Evolutionary conservation across 352 stramenopile species (phyloP).

Genomic region (Phytophthora kernoviae): DNA sequence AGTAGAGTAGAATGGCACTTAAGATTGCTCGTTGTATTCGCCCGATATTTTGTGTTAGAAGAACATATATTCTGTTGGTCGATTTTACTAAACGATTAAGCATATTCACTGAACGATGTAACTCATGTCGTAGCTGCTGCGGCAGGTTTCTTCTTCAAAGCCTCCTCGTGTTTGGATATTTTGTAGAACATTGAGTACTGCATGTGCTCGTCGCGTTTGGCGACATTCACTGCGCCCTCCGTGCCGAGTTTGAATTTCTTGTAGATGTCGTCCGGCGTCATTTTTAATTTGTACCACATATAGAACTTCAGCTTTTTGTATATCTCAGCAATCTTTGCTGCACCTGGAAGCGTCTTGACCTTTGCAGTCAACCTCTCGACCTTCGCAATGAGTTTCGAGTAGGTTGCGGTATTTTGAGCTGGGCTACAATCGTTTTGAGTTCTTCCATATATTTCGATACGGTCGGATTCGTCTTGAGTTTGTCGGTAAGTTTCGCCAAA

Average conservation of each 20-base stretch:
- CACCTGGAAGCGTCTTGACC: not conserved
- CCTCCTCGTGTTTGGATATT: not conserved
- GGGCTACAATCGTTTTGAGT: not conserved
- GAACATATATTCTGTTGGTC: not conserved
- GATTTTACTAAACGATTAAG: not conserved
- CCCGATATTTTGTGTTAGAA: too few relatives aligned
- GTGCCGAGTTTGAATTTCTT: not conserved
- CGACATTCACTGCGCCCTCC: not conserved
- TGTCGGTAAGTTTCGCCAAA: not conserved
- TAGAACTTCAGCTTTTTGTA: conserved; percentile 2
- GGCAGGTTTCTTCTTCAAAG: not conserved
- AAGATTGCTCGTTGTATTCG: too few relatives aligned
- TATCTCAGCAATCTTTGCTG: not conserved
- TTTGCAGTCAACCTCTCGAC: not conserved
- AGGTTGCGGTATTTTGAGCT: conserved; percentile 1
- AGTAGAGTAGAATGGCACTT: too few relatives aligned
- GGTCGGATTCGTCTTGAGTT: not conserved
- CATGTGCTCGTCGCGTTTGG: not conserved
- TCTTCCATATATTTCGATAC: not conserved
- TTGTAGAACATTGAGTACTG: conserved; percentile 1
- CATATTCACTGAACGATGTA: not conserved
- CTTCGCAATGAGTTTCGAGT: conserved; percentile 2
- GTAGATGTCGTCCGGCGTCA: not conserved
- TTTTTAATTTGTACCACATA: not conserved
- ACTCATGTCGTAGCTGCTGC: not conserved